Evolutionary conservation across 2,329 filamentous ascomycete genomes (phyloP).

Genomic region (Aspergillus pseudonomiae): DNA sequence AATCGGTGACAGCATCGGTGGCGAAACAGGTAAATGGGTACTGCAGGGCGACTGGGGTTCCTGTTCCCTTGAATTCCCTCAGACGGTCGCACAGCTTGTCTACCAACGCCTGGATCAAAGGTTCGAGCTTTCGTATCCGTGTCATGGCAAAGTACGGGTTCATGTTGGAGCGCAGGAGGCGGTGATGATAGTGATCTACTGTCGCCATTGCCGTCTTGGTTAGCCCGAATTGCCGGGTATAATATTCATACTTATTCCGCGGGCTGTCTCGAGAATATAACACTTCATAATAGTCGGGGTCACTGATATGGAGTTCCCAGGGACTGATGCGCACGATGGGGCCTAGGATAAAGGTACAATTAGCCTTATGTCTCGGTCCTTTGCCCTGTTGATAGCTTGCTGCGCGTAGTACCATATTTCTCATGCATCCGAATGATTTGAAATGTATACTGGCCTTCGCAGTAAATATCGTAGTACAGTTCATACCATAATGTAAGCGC

Average conservation of each 20-base stretch:
- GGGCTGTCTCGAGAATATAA: conserved; percentile 20
- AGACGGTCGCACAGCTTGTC: conserved; percentile 25
- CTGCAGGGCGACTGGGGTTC: conserved; percentile 17
- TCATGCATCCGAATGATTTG: conserved; percentile 21
- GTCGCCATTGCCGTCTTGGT: conserved; percentile 17
- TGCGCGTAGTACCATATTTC: conserved; percentile 16
- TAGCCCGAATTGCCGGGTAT: conserved; percentile 13
- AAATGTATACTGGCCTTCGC: conserved; percentile 19
- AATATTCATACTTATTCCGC: conserved; percentile 24
- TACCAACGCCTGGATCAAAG: conserved; percentile 20
- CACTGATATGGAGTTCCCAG: conserved; percentile 24
- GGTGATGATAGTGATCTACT: conserved; percentile 22
- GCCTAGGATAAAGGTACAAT: neutral
- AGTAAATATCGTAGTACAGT: conserved; percentile 26
- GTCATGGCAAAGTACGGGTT: conserved; percentile 27
- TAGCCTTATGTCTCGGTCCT: neutral
- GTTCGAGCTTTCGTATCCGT: conserved; percentile 22
- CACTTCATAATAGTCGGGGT: conserved; percentile 13
- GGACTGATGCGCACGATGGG: conserved; percentile 27
- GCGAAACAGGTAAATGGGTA: conserved; percentile 41
- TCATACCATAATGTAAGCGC: conserved; percentile 18
- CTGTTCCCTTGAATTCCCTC: conserved; percentile 14
- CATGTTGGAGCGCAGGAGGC: conserved; percentile 20
- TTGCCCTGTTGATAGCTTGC: neutral
- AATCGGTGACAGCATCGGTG: conserved; percentile 50